Evolutionary conservation across 345 rosid genomes (phyloP).

Genomic region (Murraya koenigii): DNA sequence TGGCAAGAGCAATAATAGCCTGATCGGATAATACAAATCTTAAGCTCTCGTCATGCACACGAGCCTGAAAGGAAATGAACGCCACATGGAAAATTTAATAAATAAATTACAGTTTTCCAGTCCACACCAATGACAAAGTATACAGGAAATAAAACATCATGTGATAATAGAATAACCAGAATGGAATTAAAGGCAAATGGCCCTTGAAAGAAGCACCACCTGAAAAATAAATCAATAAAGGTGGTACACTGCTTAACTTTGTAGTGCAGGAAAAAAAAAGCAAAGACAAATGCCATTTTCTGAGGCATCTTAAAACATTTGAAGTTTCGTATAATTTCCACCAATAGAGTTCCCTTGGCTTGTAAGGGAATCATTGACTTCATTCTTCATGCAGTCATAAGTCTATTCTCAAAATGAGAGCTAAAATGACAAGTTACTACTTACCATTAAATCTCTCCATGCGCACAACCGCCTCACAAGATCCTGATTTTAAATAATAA

Average conservation of each 20-base stretch:
- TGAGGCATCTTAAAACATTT: background rate
- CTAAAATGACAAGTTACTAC: constrained; percentile 22
- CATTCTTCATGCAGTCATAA: background rate
- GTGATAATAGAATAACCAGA: background rate
- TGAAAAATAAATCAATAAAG: background rate
- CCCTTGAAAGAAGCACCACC: constrained; percentile 7
- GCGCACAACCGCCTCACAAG: constrained; percentile 74
- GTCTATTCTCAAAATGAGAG: constrained; percentile 6
- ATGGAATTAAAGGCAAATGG: background rate
- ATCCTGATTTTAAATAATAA: constrained; percentile 48
- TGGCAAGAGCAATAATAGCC: constrained; percentile 67
- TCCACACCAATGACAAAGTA: constrained; percentile 3
- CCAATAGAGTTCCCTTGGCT: constrained; percentile 1
- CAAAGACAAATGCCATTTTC: background rate
- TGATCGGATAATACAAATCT: constrained; percentile 81
- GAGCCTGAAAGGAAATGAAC: constrained; percentile 58
- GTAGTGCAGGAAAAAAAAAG: background rate
- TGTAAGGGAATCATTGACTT: constrained; percentile 1
- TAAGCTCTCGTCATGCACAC: constrained; percentile 90
- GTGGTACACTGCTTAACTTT: background rate
- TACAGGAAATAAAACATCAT: background rate
- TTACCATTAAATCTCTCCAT: constrained; percentile 96
- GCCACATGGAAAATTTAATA: constrained; percentile 15
- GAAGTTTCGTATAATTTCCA: background rate
- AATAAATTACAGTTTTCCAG: background rate